Base-by-base conservation (phyloP, 495 filamentous ascomycete genomes). In the Podospora comata region DNA sequence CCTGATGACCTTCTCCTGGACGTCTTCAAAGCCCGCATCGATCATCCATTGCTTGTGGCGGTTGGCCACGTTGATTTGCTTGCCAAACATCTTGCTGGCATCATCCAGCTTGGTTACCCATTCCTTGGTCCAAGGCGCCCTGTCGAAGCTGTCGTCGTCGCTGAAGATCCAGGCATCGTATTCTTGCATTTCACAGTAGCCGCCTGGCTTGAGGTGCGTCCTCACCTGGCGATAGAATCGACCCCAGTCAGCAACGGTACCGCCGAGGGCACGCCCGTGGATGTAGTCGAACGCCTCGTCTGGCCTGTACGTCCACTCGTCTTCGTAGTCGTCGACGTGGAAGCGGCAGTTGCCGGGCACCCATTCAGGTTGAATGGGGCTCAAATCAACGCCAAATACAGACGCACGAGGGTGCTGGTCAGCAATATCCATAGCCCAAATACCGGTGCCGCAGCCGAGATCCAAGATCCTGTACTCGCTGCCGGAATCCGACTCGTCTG, bases 371-470 rank as follows among this genome's bases (percentile, higher is more conserved):
- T 73, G 71, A 63, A 73, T 73, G 1, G 71, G 71, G 32, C 62
- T 84, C 27, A 82, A 71, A 62, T 90, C 86, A 4, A 82, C 73
- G 75, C 83, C 81, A 82, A 79, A 69, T 15, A 71, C 62, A 28
- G 30, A 19, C 30, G 66, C 72, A 20, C 74, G 34, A 3, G 86
- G 86, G 64, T 68, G 66, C 61, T 70, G 32, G 62, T 72, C 70
- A 55, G 68, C 70, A 61, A 74, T 85, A 61, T 83, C 87, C 67
- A 88, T 80, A 5, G 85, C 85, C 86, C 86, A 89, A 65, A 87
- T 87, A 23, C 87, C 87, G 15, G 86, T 88, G 9, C 87, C 87
- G 2, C 85, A 88, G 39, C 86, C 87, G 44, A 88, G 78, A 65
- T 89, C 87, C 44, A 88, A 79, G 32, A 88, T 79, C 39, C 81